These are phyloP conservation scores for Leptodermis oblonga DNA, from an alignment of 257 asterid genomes.

Conservation along the genomic window DNA sequence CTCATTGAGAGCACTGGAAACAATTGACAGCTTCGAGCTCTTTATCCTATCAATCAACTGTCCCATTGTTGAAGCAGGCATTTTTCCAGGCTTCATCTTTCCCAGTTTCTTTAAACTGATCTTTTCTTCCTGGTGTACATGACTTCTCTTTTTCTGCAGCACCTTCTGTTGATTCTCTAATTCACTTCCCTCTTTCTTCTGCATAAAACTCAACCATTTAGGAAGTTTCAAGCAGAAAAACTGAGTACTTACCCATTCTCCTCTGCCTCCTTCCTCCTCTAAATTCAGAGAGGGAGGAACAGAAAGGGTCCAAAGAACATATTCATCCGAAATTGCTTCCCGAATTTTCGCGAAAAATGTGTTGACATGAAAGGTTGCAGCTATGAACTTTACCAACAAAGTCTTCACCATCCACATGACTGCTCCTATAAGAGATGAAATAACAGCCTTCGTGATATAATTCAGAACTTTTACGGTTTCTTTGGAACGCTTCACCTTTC, in stretches of 20 bases:
- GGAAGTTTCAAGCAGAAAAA: slow-evolving; percentile 1
- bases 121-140: neutral
- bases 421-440: slow-evolving; percentile 17
- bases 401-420: slow-evolving; percentile 17
- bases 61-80: slow-evolving; percentile 28
- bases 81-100: slow-evolving; percentile 21
- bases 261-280: neutral
- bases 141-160: slow-evolving; percentile 1
- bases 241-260: neutral
- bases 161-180: slow-evolving; percentile 1
- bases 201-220: neutral
- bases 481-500: neutral
- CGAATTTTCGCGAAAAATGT: slow-evolving; percentile 3
- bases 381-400: slow-evolving; percentile 5
- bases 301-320: slow-evolving; percentile 14
- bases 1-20: slow-evolving; percentile 11
- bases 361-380: slow-evolving; percentile 11
- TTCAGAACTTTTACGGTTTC: slow-evolving; percentile 13
- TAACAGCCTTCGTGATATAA: slow-evolving; percentile 18
- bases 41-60: slow-evolving; percentile 22
- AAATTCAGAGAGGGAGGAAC: slow-evolving; percentile 12
- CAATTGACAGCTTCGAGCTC: slow-evolving; percentile 16
- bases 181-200: slow-evolving; percentile 1
- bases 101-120: slow-evolving; percentile 13
- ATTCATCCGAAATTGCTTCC: neutral